These are phyloP conservation scores for Aureobasidium pullulans DNA, from an alignment of 2,329 filamentous ascomycete species.

Conservation along the genomic window DNA sequence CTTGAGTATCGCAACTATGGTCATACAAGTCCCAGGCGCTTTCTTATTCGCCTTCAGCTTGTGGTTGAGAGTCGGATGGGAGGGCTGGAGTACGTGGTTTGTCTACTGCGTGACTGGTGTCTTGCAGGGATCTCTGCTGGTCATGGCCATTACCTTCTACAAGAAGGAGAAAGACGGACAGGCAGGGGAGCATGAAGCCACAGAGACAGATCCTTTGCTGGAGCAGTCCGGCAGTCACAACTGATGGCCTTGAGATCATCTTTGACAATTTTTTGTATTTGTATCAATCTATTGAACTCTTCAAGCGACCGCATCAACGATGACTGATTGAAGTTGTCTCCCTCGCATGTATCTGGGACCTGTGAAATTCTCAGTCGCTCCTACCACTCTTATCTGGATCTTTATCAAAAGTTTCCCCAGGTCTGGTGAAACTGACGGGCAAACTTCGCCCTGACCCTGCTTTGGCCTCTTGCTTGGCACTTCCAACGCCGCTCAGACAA, in stretches of 20 bases:
- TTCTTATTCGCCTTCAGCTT: slow-evolving; percentile 84
- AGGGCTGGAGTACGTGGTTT: slow-evolving; percentile 93
- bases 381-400: too few species aligned
- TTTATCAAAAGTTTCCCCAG: too few species aligned
- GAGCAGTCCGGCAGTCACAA: background rate
- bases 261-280: too few species aligned
- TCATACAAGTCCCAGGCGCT: slow-evolving; percentile 90
- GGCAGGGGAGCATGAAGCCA: slow-evolving; percentile 7
- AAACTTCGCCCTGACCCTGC: too few species aligned
- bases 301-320: too few species aligned
- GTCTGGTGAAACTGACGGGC: too few species aligned
- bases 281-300: too few species aligned
- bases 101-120: slow-evolving; percentile 80
- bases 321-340: too few species aligned
- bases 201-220: slow-evolving; percentile 1
- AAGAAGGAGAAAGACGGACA: slow-evolving; percentile 9
- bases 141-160: slow-evolving; percentile 71
- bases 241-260: background rate
- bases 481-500: too few species aligned
- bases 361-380: too few species aligned
- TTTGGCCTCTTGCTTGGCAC: too few species aligned
- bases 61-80: slow-evolving; percentile 59
- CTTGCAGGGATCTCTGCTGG: slow-evolving; percentile 74
- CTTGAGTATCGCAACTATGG: slow-evolving; percentile 95
- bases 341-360: too few species aligned